Percentiles rank a stretch among this genome's conserved stretches.
phyloP scores from a whole-genome alignment of 2,329 filamentous ascomycete species.

The Metarhizium guizhouense region DNA sequence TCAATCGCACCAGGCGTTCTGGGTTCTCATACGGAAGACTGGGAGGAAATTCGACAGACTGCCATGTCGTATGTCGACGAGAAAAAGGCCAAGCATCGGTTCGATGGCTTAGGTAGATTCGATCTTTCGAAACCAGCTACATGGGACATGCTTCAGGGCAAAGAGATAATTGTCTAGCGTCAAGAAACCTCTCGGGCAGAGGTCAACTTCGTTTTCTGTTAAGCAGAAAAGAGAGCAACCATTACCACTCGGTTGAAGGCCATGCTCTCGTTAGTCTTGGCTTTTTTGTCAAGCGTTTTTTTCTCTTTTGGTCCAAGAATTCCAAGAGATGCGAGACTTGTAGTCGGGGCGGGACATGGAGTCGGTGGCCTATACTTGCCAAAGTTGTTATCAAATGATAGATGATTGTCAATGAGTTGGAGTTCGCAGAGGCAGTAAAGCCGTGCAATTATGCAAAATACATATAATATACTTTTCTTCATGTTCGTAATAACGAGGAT shows the following conservation, averaged over 20 bases:
- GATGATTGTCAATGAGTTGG: background rate
- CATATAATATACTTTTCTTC: background rate
- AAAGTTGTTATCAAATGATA: background rate
- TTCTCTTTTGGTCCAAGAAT: too few species aligned
- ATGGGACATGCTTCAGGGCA: slow-evolving; percentile 6
- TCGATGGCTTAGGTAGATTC: slow-evolving; percentile 5
- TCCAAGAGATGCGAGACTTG: too few species aligned
- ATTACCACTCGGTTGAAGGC: too few species aligned
- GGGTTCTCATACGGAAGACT: slow-evolving; percentile 1
- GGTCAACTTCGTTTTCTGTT: background rate
- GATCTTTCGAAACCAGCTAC: slow-evolving; percentile 6
- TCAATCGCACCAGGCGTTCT: slow-evolving; percentile 1
- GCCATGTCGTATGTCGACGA: slow-evolving; percentile 7
- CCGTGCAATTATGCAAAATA: background rate
- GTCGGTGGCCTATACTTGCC: background rate
- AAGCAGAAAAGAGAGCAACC: background rate
- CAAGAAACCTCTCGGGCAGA: background rate
- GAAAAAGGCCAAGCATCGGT: slow-evolving; percentile 7
- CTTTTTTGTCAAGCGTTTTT: background rate
- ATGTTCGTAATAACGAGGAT: too few species aligned
- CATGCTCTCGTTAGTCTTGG: background rate
- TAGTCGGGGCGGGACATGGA: background rate
- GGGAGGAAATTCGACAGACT: slow-evolving; percentile 5
- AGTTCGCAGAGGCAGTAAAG: background rate
- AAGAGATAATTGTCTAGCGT: slow-evolving; percentile 1